Percentiles rank a stretch among this genome's conserved stretches.
Conservation (phyloP, 176 grass and related monocot species). For the Ampelocalamus luodianensis region DNA sequence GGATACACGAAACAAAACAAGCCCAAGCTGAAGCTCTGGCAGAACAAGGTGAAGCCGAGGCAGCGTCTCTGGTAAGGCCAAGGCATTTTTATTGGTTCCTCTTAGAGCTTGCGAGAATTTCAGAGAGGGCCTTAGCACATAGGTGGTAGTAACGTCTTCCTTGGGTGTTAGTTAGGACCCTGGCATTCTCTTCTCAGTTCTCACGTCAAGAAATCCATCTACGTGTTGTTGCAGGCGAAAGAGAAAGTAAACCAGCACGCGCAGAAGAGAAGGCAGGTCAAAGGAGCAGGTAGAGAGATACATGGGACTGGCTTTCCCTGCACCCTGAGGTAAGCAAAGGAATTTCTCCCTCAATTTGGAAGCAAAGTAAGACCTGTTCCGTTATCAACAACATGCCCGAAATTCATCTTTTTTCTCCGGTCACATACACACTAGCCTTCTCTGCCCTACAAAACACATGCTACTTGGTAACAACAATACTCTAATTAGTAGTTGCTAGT, state of each 20-base stretch:
- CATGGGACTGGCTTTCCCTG: constrained; percentile 5
- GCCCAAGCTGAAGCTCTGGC: too few relatives aligned
- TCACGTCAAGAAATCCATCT: background rate
- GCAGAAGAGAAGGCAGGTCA: constrained; percentile 19
- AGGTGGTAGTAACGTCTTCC: too few relatives aligned
- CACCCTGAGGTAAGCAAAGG: constrained; percentile 28
- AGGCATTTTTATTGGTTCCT: too few relatives aligned
- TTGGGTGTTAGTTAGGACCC: background rate
- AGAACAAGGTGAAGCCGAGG: too few relatives aligned
- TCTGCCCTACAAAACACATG: background rate
- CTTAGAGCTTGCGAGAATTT: background rate
- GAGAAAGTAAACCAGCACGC: background rate
- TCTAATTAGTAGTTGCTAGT: background rate
- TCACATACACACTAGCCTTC: constrained; percentile 11
- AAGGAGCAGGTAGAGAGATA: constrained; percentile 19
- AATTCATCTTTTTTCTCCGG: background rate
- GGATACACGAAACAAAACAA: background rate
- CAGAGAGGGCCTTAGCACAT: too few relatives aligned
- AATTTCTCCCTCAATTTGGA: constrained; percentile 14
- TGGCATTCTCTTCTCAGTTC: background rate
- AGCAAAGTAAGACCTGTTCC: constrained; percentile 43
- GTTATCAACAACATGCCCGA: background rate
- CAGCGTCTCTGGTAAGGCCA: too few relatives aligned
- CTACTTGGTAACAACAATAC: background rate
- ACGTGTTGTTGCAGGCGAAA: constrained; percentile 20